Evolutionary conservation across 2,329 filamentous ascomycete genomes (phyloP).

Genomic region (Corinectria fuckeliana): DNA sequence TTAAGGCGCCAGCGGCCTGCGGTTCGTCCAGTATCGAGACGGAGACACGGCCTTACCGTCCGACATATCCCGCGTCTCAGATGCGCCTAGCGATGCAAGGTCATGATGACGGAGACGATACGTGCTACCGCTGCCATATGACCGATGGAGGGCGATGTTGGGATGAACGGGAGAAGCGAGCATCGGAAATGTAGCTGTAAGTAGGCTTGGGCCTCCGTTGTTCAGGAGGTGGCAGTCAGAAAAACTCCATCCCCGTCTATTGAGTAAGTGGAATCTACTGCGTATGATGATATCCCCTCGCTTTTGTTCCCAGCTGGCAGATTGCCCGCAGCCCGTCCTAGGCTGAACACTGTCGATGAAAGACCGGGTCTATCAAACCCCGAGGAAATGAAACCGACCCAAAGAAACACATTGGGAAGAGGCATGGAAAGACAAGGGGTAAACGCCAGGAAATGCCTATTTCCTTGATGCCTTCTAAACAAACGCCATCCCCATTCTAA

Average conservation of each 20-base stretch:
- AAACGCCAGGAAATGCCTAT: slow-evolving; percentile 27
- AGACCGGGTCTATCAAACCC: slow-evolving; percentile 7
- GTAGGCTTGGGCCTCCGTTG: slow-evolving; percentile 22
- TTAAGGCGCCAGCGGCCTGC: not conserved
- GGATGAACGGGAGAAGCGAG: not conserved
- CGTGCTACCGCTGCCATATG: no score
- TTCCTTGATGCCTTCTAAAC: slow-evolving; percentile 19
- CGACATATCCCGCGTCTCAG: slow-evolving; percentile 6
- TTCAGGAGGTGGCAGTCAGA: slow-evolving; percentile 14
- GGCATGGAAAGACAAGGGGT: not conserved
- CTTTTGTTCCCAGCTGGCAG: slow-evolving; percentile 28
- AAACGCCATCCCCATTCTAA: slow-evolving; percentile 30
- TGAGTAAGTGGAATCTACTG: slow-evolving; percentile 26
- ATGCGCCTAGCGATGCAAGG: slow-evolving; percentile 15
- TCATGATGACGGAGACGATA: slow-evolving; percentile 10
- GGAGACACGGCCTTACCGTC: not conserved
- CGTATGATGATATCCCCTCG: slow-evolving; percentile 15
- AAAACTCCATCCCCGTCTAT: slow-evolving; percentile 37
- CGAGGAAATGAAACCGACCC: not conserved
- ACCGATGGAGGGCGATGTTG: slow-evolving; percentile 12
- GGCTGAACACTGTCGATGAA: slow-evolving; percentile 25
- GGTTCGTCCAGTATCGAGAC: not conserved
- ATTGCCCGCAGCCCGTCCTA: slow-evolving; percentile 16
- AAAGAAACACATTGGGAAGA: slow-evolving; percentile 15
- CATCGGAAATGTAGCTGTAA: slow-evolving; percentile 6